phyloP scores from a whole-genome alignment of 768 basidiomycete genomes.

The Collybia nuda region DNA sequence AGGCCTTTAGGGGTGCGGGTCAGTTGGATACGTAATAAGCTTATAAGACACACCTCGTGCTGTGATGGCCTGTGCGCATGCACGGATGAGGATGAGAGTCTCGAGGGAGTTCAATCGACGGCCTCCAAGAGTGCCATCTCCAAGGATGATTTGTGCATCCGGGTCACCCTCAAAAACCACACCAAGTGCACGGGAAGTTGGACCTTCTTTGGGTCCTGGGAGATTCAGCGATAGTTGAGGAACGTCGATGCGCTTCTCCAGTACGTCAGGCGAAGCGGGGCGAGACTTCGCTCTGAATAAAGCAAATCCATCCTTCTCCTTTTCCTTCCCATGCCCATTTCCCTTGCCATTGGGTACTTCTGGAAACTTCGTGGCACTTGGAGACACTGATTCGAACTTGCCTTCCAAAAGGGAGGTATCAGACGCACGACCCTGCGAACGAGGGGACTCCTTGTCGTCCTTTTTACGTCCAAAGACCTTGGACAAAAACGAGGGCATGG shows the following conservation, averaged over 20 bases:
- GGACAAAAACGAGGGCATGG: constrained; percentile 70
- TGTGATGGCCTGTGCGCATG: constrained; percentile 66
- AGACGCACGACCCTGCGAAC: constrained; percentile 28
- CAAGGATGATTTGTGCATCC: constrained; percentile 42
- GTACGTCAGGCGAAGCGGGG: constrained; percentile 29
- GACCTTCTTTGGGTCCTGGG: constrained; percentile 48
- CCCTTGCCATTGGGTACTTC: constrained; percentile 30
- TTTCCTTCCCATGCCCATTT: constrained; percentile 30
- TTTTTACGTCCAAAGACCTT: constrained; percentile 79
- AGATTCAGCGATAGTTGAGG: constrained; percentile 69
- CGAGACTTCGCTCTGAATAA: constrained; percentile 52
- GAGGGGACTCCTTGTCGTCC: constrained; percentile 46
- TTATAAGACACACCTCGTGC: constrained; percentile 51
- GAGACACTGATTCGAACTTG: constrained; percentile 71
- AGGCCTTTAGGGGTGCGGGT: constrained; percentile 47
- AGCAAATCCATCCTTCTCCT: constrained; percentile 46
- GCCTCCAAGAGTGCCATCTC: constrained; percentile 56
- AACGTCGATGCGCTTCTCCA: constrained; percentile 33
- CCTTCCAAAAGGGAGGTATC: constrained; percentile 62
- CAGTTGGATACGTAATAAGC: constrained; percentile 8
- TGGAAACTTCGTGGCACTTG: constrained; percentile 39
- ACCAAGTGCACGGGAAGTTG: constrained; percentile 46
- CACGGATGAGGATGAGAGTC: constrained; percentile 60
- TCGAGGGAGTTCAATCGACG: constrained; percentile 62
- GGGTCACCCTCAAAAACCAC: constrained; percentile 62